Percentiles rank a stretch among this genome's conserved stretches.
These are phyloP conservation scores for Lipomyces yamadae DNA, from an alignment of 805 yeast genomes.

Conservation along the genomic window DNA sequence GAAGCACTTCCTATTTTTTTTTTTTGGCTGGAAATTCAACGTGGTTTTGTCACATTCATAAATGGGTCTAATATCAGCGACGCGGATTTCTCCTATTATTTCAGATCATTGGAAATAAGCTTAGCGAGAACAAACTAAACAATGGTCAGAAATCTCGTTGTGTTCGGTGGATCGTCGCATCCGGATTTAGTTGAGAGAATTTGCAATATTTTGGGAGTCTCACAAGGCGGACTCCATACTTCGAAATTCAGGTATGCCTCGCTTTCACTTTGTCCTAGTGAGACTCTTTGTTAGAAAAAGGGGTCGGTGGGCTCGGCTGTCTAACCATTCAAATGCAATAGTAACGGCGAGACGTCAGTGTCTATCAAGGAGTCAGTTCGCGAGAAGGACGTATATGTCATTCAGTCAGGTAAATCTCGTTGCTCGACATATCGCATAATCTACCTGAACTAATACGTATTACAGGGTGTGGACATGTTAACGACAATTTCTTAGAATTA, in stretches of 20 bases:
- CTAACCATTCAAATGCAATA: conserved; percentile 38
- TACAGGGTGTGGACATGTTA: conserved; percentile 80
- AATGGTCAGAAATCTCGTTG: conserved; percentile 78
- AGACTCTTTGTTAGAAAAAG: neutral
- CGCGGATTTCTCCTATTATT: neutral
- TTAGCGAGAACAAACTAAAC: neutral
- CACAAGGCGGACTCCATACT: conserved; percentile 64
- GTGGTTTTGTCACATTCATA: no score
- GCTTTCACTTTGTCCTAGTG: neutral
- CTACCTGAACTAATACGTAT: neutral
- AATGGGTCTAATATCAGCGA: neutral
- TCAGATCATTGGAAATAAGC: neutral
- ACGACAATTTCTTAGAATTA: conserved; percentile 82
- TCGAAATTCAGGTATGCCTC: conserved; percentile 49
- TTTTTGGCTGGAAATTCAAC: neutral
- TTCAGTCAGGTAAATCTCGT: conserved; percentile 59
- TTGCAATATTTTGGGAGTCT: conserved; percentile 76
- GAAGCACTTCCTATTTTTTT: neutral
- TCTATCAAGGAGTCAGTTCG: conserved; percentile 86
- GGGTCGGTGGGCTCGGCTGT: neutral
- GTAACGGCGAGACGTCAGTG: conserved; percentile 94
- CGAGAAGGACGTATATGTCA: conserved; percentile 92
- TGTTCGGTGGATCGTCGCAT: conserved; percentile 90
- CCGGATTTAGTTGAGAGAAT: conserved; percentile 75
- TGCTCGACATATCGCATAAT: neutral